Conservation (phyloP, 148 eudicot genomes). For the Vaccinium corymbosum region DNA sequence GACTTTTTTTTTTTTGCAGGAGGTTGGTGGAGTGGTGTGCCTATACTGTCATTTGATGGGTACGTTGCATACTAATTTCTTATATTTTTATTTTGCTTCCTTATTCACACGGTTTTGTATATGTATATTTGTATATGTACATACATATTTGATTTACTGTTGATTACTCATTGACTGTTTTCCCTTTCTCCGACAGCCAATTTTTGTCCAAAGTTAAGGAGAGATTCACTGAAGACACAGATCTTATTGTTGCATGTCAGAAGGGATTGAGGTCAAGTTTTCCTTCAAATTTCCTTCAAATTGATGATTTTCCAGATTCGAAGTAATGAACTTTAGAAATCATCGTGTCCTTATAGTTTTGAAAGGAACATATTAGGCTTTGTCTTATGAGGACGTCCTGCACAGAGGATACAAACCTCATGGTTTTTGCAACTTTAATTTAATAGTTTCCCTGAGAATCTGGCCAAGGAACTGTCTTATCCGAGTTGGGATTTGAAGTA, state of each 20-base stretch:
- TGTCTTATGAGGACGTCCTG: neutral
- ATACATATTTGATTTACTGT: neutral
- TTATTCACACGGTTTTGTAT: neutral
- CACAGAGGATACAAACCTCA: neutral
- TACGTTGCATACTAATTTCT: slow-evolving; percentile 23
- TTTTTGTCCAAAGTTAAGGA: slow-evolving; percentile 57
- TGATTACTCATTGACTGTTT: slow-evolving; percentile 7
- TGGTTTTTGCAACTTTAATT: neutral
- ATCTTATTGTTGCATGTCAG: slow-evolving; percentile 94
- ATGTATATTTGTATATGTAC: neutral
- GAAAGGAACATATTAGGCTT: neutral
- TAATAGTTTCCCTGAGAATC: neutral
- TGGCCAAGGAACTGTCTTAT: neutral
- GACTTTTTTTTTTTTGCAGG: slow-evolving; percentile 39
- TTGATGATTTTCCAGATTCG: neutral
- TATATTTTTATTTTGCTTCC: neutral
- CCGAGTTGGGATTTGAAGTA: neutral
- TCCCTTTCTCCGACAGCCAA: slow-evolving; percentile 36
- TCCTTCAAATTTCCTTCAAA: slow-evolving; percentile 22
- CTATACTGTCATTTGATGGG: slow-evolving; percentile 72
- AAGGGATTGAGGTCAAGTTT: slow-evolving; percentile 79
- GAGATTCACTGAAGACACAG: slow-evolving; percentile 71
- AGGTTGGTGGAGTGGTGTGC: slow-evolving; percentile 99
- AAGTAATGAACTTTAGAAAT: neutral
- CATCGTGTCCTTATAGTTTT: neutral